These are phyloP conservation scores for Saccharomycopsis fibuligera DNA, from an alignment of 805 yeast genomes.

Conservation along the genomic window DNA sequence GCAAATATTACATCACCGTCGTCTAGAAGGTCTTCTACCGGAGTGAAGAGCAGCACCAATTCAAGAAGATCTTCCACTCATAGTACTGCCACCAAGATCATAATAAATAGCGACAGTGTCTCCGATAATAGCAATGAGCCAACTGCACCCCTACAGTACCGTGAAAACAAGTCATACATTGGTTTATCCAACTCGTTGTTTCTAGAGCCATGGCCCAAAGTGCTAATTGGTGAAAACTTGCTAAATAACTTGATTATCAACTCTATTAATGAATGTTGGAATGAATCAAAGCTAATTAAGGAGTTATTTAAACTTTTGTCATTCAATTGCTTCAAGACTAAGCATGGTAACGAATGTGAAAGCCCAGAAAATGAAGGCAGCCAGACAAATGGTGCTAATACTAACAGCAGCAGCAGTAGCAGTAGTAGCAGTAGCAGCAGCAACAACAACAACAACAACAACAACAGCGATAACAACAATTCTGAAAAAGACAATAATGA, in stretches of 20 bases:
- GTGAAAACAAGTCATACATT: slow-evolving; percentile 24
- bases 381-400: background rate
- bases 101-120: too few relatives aligned
- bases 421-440: too few relatives aligned
- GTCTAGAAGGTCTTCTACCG: too few relatives aligned
- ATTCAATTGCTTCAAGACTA: slow-evolving; percentile 30
- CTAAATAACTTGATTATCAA: slow-evolving; percentile 31
- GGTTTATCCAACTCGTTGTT: slow-evolving; percentile 67
- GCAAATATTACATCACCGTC: too few relatives aligned
- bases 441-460: too few relatives aligned
- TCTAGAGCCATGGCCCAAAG: slow-evolving; percentile 64
- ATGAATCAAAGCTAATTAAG: slow-evolving; percentile 35
- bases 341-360: background rate
- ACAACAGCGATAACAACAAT: background rate
- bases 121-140: too few relatives aligned
- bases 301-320: slow-evolving; percentile 52
- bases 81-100: too few relatives aligned
- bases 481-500: background rate
- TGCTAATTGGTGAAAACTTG: slow-evolving; percentile 44
- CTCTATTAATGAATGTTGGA: slow-evolving; percentile 22
- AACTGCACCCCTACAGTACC: slow-evolving; percentile 6
- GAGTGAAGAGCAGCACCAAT: background rate
- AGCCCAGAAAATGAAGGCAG: background rate
- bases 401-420: background rate
- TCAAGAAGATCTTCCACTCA: too few relatives aligned